Evolutionary conservation across 164 flowering plant species (phyloP).

Genomic region (Stephania yunnanensis): DNA sequence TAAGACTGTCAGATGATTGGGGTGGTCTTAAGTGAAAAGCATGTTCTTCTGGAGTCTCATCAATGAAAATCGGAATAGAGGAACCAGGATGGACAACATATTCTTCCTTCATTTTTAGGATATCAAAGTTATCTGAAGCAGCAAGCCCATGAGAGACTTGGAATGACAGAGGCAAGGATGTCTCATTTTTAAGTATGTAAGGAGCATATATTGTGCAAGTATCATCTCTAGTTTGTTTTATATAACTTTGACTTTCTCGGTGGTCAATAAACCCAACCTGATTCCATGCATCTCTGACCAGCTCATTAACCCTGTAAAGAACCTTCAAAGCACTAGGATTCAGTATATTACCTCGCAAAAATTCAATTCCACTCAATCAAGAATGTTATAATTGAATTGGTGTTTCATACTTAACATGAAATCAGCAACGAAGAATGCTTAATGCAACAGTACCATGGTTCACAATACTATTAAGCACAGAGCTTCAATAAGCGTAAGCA

Average conservation of each 20-base stretch:
- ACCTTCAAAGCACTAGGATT: constrained; percentile 32
- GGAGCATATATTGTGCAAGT: constrained; percentile 56
- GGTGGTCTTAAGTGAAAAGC: constrained; percentile 37
- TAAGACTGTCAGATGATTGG: constrained; percentile 57
- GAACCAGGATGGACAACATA: constrained; percentile 54
- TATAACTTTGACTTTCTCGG: constrained; percentile 22
- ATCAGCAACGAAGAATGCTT: background rate
- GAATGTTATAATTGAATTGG: background rate
- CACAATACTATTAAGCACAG: background rate
- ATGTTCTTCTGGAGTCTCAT: constrained; percentile 61
- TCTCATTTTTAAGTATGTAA: constrained; percentile 75
- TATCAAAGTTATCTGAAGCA: constrained; percentile 29
- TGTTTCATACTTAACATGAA: background rate
- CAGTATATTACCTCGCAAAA: background rate
- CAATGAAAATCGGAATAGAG: constrained; percentile 60
- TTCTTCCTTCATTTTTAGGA: constrained; percentile 26
- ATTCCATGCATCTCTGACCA: constrained; percentile 55
- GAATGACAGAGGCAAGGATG: constrained; percentile 69
- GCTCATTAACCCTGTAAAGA: constrained; percentile 55
- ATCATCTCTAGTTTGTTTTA: constrained; percentile 29
- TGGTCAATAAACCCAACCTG: constrained; percentile 21
- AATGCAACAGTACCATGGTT: background rate
- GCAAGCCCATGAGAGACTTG: constrained; percentile 36
- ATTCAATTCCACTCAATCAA: background rate
- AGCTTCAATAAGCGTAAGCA: background rate